Evolutionary conservation across 2,329 filamentous ascomycete species (phyloP).

Genomic region (Pseudocercospora pini-densiflorae): DNA sequence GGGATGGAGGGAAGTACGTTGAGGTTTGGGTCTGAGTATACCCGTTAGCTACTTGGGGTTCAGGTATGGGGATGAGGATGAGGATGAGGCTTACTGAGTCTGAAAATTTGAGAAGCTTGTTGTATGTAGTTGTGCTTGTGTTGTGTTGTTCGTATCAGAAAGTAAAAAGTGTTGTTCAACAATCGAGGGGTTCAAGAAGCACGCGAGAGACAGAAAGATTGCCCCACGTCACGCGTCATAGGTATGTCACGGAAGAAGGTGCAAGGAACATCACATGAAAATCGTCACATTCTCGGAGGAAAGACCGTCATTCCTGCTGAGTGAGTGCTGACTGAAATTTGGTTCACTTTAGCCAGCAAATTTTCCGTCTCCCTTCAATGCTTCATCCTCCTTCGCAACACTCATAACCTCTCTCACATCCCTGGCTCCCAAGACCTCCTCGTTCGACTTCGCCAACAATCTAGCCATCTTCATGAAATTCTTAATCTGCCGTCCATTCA

Average conservation of each 20-base stretch:
- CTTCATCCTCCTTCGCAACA: not conserved
- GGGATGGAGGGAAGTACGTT: not conserved
- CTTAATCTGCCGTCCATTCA: not conserved
- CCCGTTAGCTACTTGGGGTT: too few relatives aligned
- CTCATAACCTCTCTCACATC: not conserved
- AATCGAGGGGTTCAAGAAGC: slow-evolving; percentile 11
- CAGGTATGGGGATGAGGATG: too few relatives aligned
- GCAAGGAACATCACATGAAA: not conserved
- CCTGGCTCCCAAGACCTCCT: not conserved
- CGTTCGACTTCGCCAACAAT: not conserved
- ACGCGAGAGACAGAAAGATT: slow-evolving; percentile 2
- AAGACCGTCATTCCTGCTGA: not conserved
- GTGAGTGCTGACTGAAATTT: slow-evolving; percentile 12
- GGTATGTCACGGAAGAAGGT: slow-evolving; percentile 9
- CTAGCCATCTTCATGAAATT: not conserved
- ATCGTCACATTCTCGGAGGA: not conserved
- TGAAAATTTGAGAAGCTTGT: not conserved
- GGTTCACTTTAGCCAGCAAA: too few relatives aligned
- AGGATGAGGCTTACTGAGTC: not conserved
- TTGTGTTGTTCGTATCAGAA: not conserved
- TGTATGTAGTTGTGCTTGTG: too few relatives aligned
- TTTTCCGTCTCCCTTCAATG: not conserved
- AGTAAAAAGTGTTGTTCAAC: slow-evolving; percentile 8
- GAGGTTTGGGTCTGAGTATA: not conserved
- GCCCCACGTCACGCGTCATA: slow-evolving; percentile 3